Evolutionary conservation across 306 rosid genomes (phyloP).

Genomic region (Citrullus amarus): DNA sequence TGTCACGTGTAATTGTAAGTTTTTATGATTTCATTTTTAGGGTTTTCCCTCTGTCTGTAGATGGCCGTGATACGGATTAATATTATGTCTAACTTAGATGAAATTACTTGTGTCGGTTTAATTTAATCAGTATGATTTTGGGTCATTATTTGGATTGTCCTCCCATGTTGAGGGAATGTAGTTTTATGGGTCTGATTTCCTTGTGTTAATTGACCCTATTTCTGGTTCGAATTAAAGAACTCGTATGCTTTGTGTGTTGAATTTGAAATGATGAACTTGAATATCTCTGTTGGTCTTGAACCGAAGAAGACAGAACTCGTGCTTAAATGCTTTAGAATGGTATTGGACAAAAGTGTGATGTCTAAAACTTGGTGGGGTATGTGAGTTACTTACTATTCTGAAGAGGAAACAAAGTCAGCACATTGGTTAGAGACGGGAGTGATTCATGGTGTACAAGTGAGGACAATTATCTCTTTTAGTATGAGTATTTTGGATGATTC

Average conservation of each 20-base stretch:
- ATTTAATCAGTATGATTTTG: neutral
- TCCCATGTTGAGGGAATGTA: neutral
- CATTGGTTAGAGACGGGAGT: too few relatives aligned
- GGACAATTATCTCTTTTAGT: too few relatives aligned
- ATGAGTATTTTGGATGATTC: too few relatives aligned
- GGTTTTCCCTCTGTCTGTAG: neutral
- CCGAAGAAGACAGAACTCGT: neutral
- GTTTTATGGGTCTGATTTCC: neutral
- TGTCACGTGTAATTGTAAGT: conserved; percentile 74
- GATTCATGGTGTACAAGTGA: too few relatives aligned
- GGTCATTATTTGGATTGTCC: neutral
- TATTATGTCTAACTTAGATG: neutral
- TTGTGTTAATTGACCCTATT: neutral
- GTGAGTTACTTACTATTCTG: neutral
- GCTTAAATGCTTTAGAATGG: neutral
- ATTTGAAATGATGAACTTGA: neutral
- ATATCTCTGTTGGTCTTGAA: neutral
- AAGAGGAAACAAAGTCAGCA: too few relatives aligned
- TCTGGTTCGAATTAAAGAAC: neutral
- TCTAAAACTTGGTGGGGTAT: neutral
- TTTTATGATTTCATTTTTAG: neutral
- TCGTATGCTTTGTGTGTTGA: neutral
- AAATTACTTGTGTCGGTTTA: neutral
- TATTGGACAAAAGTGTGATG: neutral
- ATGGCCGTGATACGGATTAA: neutral